These are phyloP conservation scores for Wickerhamia fluorescens DNA, from an alignment of 805 yeast genomes.

Conservation along the genomic window DNA sequence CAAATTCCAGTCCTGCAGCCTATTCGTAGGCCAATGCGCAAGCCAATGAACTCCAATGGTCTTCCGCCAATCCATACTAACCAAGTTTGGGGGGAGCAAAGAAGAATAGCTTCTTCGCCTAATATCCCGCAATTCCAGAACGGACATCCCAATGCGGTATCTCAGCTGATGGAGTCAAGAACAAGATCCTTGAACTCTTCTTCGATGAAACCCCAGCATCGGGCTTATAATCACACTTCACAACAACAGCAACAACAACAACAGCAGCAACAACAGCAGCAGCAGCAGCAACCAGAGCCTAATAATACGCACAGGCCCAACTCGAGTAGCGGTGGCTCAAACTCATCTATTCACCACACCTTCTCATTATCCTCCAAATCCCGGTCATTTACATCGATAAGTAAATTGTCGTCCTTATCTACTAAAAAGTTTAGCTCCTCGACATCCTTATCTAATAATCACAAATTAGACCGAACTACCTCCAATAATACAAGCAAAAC, in stretches of 20 bases:
- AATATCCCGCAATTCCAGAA: slow-evolving; percentile 6
- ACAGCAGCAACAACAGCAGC: slow-evolving; percentile 2
- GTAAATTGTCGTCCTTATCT: slow-evolving; percentile 33
- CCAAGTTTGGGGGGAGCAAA: slow-evolving; percentile 5
- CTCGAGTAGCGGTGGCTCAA: background rate
- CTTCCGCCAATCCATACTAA: slow-evolving; percentile 2
- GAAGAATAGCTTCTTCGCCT: slow-evolving; percentile 28
- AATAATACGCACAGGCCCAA: background rate
- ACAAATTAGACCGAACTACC: slow-evolving; percentile 22
- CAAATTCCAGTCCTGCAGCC: too few species aligned
- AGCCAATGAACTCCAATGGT: slow-evolving; percentile 1
- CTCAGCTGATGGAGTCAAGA: slow-evolving; percentile 9
- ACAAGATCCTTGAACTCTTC: slow-evolving; percentile 26
- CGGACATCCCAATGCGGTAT: slow-evolving; percentile 2
- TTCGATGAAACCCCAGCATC: slow-evolving; percentile 7
- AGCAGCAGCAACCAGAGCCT: slow-evolving; percentile 4
- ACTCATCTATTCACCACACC: slow-evolving; percentile 22
- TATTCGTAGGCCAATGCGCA: too few species aligned
- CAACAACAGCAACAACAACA: slow-evolving; percentile 3
- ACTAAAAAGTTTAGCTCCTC: slow-evolving; percentile 34
- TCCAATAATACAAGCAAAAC: slow-evolving; percentile 15
- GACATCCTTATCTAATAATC: slow-evolving; percentile 21
- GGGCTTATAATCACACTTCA: background rate
- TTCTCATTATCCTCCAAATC: slow-evolving; percentile 34
- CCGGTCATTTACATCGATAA: slow-evolving; percentile 34